phyloP scores from a whole-genome alignment of 768 basidiomycete species.

The Mycena vulgaris region DNA sequence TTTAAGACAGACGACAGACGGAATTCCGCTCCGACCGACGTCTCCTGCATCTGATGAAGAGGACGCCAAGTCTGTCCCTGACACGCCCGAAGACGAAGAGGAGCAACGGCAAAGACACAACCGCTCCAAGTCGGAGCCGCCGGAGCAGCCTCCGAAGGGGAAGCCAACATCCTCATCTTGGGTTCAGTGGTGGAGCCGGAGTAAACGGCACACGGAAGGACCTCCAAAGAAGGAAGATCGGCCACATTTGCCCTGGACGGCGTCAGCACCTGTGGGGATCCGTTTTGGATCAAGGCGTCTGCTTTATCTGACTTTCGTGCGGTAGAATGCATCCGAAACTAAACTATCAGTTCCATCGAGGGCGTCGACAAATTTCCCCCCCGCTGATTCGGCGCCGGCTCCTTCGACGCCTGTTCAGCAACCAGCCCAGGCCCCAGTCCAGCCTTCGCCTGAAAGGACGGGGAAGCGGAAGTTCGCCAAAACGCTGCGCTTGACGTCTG shows the following conservation, averaged over 20 bases:
- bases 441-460: conserved; percentile 36
- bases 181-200: conserved; percentile 89
- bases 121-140: conserved; percentile 60
- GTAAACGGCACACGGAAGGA: conserved; percentile 49
- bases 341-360: background rate
- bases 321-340: background rate
- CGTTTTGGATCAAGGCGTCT: background rate
- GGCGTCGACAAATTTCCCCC: conserved; percentile 20
- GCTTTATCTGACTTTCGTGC: background rate
- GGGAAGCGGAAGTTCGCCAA: conserved; percentile 82
- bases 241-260: conserved; percentile 37
- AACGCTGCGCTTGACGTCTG: conserved; percentile 92
- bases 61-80: conserved; percentile 41
- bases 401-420: conserved; percentile 63
- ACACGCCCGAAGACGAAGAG: conserved; percentile 43
- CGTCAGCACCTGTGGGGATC: conserved; percentile 45
- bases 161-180: conserved; percentile 78
- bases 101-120: conserved; percentile 43
- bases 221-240: conserved; percentile 39
- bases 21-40: conserved; percentile 51
- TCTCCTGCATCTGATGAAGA: conserved; percentile 54
- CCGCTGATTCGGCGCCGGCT: conserved; percentile 57
- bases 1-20: conserved; percentile 44
- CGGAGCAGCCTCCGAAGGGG: conserved; percentile 43
- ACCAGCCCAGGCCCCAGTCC: conserved; percentile 40